Conservation (phyloP, 2,329 filamentous ascomycete species). For the Colletotrichum sp. region DNA sequence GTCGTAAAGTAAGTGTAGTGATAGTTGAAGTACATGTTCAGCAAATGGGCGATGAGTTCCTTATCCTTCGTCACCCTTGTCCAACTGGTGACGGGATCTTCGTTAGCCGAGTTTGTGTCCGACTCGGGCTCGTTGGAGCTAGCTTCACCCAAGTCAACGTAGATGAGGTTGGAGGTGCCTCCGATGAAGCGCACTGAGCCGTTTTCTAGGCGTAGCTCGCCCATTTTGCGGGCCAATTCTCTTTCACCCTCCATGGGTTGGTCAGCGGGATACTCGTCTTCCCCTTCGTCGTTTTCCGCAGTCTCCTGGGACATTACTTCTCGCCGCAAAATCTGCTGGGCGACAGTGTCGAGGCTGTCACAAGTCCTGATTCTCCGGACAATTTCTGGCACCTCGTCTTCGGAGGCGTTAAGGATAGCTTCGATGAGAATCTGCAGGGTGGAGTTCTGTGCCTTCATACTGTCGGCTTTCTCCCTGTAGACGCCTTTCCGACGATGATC, state of each 20-base stretch:
- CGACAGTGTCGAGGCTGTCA: slow-evolving; percentile 67
- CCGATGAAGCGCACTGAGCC: slow-evolving; percentile 91
- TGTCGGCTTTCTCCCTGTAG: slow-evolving; percentile 92
- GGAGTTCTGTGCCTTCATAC: slow-evolving; percentile 82
- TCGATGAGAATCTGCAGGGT: slow-evolving; percentile 93
- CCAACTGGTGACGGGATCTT: slow-evolving; percentile 84
- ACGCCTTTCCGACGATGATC: slow-evolving; percentile 97
- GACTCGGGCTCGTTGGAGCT: slow-evolving; percentile 45
- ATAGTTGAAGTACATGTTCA: slow-evolving; percentile 99
- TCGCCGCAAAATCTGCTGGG: slow-evolving; percentile 57
- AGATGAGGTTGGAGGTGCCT: slow-evolving; percentile 92
- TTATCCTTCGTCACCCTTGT: slow-evolving; percentile 83
- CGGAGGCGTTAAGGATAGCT: slow-evolving; percentile 87
- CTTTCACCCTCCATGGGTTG: slow-evolving; percentile 66
- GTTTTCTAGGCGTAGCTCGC: slow-evolving; percentile 84
- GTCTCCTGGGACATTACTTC: slow-evolving; percentile 37
- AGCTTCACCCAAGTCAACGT: slow-evolving; percentile 58
- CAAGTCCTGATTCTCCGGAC: slow-evolving; percentile 89
- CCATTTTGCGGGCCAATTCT: slow-evolving; percentile 91
- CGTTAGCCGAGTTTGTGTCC: slow-evolving; percentile 54
- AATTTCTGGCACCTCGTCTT: slow-evolving; percentile 82
- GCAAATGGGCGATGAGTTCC: slow-evolving; percentile 80
- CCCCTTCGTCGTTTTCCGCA: slow-evolving; percentile 44
- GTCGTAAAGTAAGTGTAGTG: slow-evolving; percentile 97
- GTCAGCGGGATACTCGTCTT: slow-evolving; percentile 45